Evolutionary conservation across 441 rosid genomes (phyloP).

Genomic region (Theobroma grandiflorum): DNA sequence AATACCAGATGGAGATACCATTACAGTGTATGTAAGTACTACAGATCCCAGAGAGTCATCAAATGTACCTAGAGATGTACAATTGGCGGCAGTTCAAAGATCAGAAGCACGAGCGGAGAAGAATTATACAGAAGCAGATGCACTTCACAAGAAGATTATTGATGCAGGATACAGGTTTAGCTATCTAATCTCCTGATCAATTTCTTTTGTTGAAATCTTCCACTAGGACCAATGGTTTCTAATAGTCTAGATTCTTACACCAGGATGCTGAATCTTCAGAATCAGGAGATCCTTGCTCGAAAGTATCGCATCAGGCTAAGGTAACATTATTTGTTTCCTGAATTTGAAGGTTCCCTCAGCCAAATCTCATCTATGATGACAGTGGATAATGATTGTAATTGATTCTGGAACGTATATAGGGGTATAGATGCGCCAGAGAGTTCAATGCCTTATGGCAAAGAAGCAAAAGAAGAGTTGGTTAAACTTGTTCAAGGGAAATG

Average conservation of each 20-base stretch:
- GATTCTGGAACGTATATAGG: slow-evolving; percentile 36
- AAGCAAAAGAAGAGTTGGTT: slow-evolving; percentile 56
- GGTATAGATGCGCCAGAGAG: slow-evolving; percentile 78
- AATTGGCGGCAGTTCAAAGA: slow-evolving; percentile 61
- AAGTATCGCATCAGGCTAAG: slow-evolving; percentile 66
- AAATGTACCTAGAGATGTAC: slow-evolving; percentile 63
- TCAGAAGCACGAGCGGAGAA: slow-evolving; percentile 59
- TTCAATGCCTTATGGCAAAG: slow-evolving; percentile 62
- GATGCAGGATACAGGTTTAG: slow-evolving; percentile 46
- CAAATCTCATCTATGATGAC: neutral
- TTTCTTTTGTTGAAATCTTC: neutral
- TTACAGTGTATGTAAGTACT: slow-evolving; percentile 71
- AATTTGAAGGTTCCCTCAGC: neutral
- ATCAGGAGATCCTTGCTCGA: slow-evolving; percentile 59
- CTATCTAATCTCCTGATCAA: neutral
- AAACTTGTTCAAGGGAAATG: slow-evolving; percentile 60
- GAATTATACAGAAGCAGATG: slow-evolving; percentile 68
- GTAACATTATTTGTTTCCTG: slow-evolving; percentile 33
- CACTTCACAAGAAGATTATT: slow-evolving; percentile 64
- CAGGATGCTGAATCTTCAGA: slow-evolving; percentile 52
- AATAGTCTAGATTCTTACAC: neutral
- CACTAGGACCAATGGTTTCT: neutral
- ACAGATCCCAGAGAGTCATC: slow-evolving; percentile 65
- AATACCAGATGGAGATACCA: slow-evolving; percentile 81
- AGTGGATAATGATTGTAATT: neutral